Evolutionary conservation across 305 asterid genomes (phyloP).

Genomic region (Solanum hybrid): DNA sequence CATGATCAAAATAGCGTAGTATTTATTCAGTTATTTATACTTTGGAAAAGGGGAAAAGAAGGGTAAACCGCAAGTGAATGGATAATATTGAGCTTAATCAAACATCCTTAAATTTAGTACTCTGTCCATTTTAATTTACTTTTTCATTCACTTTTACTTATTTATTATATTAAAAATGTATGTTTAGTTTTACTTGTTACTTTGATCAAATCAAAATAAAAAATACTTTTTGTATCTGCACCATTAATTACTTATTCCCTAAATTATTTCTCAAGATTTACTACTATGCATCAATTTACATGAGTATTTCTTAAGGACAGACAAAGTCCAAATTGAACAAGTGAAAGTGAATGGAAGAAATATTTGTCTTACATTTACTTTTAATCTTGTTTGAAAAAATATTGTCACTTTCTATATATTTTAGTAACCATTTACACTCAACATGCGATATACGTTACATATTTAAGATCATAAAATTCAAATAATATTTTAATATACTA

Average conservation of each 20-base stretch:
- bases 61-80: not conserved
- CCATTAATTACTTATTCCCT: too few species aligned
- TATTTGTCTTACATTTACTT: not conserved
- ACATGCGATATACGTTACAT: not conserved
- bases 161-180: not conserved
- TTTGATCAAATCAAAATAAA: too few species aligned
- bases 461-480: not conserved
- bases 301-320: too few species aligned
- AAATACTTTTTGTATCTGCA: not conserved
- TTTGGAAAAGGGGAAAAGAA: not conserved
- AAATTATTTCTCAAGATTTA: too few species aligned
- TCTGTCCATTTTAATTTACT: not conserved
- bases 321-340: not conserved
- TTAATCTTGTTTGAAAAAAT: too few species aligned
- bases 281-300: not conserved
- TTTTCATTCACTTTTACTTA: not conserved
- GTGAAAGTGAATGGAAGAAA: not conserved
- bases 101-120: not conserved
- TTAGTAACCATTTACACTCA: not conserved
- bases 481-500: not conserved
- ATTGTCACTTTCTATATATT: too few species aligned
- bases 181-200: not conserved
- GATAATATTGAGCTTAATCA: not conserved
- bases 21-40: not conserved
- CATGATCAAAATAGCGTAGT: not conserved